Percentiles rank a stretch among this genome's conserved stretches.
Conservation (phyloP, 805 yeast genomes). For the Candida nemodendra region DNA sequence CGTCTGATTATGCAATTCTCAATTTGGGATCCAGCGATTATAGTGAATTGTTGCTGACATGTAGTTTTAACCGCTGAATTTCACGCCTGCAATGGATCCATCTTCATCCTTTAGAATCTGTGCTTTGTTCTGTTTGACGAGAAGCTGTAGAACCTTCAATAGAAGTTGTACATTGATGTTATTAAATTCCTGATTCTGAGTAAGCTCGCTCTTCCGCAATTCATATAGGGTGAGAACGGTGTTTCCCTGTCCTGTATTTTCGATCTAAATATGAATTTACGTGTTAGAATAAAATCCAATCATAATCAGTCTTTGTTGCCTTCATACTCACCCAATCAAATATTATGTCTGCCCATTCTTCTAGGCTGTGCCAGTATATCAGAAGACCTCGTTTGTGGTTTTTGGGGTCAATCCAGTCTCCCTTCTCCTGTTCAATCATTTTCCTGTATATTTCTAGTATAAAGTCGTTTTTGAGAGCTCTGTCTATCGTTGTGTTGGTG, state of each 20-base stretch:
- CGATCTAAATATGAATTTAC: conserved; percentile 37
- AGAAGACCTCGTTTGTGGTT: conserved; percentile 46
- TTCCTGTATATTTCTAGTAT: conserved; percentile 52
- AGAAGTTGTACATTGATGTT: conserved; percentile 60
- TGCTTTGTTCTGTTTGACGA: conserved; percentile 71
- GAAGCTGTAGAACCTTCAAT: conserved; percentile 49
- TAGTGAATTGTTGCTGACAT: no score
- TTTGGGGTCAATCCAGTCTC: conserved; percentile 50
- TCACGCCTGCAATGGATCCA: conserved; percentile 66
- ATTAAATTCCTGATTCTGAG: conserved; percentile 54
- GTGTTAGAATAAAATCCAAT: neutral
- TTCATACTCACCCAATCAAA: conserved; percentile 50
- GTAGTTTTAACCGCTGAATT: conserved; percentile 38
- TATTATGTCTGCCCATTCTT: conserved; percentile 64
- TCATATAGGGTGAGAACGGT: conserved; percentile 82
- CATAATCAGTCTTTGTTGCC: neutral
- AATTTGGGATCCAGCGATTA: no score
- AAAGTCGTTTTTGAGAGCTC: conserved; percentile 55
- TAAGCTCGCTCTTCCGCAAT: conserved; percentile 62
- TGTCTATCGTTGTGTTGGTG: conserved; percentile 47
- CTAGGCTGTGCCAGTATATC: conserved; percentile 67
- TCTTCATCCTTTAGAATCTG: conserved; percentile 64
- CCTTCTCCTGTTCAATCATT: conserved; percentile 56
- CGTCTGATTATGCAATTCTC: no score
- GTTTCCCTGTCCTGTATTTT: conserved; percentile 73